Conservation (phyloP, 106 monocot species). For the Acorus gramineus region DNA sequence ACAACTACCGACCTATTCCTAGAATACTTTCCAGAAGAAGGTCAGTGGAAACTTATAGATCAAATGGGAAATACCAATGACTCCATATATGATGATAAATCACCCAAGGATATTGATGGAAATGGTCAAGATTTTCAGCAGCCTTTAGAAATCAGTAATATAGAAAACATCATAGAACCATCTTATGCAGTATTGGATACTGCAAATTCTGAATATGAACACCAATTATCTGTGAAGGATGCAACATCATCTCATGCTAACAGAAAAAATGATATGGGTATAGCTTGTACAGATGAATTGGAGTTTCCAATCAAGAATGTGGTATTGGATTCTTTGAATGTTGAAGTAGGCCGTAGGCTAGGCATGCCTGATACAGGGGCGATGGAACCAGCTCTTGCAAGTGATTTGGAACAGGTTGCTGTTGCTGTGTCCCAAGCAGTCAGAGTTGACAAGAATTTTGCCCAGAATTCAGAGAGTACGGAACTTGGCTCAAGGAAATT, state of each 20-base stretch:
- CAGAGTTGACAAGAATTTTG: conserved; percentile 26
- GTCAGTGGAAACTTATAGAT: conserved; percentile 74
- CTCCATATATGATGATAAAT: conserved; percentile 10
- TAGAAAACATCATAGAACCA: conserved; percentile 43
- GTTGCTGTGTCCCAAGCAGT: conserved; percentile 31
- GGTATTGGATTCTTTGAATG: conserved; percentile 49
- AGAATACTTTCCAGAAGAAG: conserved; percentile 52
- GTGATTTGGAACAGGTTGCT: conserved; percentile 50
- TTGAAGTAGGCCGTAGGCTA: conserved; percentile 66
- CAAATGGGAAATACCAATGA: conserved; percentile 20
- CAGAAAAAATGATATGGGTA: conserved; percentile 8
- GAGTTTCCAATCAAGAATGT: conserved; percentile 28
- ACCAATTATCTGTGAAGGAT: conserved; percentile 9
- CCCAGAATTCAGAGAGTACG: conserved; percentile 16
- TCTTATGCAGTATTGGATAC: conserved; percentile 41
- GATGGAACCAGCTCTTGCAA: conserved; percentile 29
- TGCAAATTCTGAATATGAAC: conserved; percentile 6
- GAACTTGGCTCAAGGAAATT: conserved; percentile 22
- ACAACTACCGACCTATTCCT: conserved; percentile 76
- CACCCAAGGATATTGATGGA: conserved; percentile 11
- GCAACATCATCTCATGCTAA: conserved; percentile 1
- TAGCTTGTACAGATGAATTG: conserved; percentile 20
- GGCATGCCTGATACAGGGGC: conserved; percentile 29
- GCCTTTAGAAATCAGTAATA: conserved; percentile 1
- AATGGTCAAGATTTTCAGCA: conserved; percentile 1